These are phyloP conservation scores for Pyrrhoderma lamaoense DNA, from an alignment of 1,284 basidiomycete genomes.

Conservation along the genomic window DNA sequence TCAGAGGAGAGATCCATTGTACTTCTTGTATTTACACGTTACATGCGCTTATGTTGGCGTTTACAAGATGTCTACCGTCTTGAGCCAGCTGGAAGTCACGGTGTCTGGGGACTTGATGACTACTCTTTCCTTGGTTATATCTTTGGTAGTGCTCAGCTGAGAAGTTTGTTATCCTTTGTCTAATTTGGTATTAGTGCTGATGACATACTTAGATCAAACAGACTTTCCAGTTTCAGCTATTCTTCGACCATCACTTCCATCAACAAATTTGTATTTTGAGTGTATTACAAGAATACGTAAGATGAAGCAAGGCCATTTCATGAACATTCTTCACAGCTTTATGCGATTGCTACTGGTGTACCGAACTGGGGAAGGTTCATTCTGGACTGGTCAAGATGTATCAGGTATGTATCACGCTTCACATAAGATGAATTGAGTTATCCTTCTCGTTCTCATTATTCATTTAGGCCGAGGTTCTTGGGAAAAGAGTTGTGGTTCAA, in stretches of 20 bases:
- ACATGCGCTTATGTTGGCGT: constrained; percentile 76
- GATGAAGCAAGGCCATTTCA: constrained; percentile 86
- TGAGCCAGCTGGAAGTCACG: constrained; percentile 95
- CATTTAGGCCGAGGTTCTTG: constrained; percentile 79
- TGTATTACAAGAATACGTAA: constrained; percentile 73
- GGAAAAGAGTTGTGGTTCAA: constrained; percentile 95
- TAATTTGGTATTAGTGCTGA: constrained; percentile 14
- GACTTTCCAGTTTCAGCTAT: constrained; percentile 52
- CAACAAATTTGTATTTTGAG: constrained; percentile 73
- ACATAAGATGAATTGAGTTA: constrained; percentile 3
- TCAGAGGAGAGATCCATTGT: constrained; percentile 58
- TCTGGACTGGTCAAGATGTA: constrained; percentile 95
- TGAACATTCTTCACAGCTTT: constrained; percentile 88
- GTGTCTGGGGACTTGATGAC: constrained; percentile 98
- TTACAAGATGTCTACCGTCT: constrained; percentile 87
- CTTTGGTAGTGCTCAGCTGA: constrained; percentile 86
- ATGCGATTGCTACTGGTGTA: constrained; percentile 81
- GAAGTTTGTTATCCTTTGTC: constrained; percentile 41
- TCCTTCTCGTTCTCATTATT: not conserved
- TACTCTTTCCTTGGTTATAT: constrained; percentile 88
- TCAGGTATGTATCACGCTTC: constrained; percentile 41
- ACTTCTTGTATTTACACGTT: constrained; percentile 64
- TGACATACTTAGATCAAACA: constrained; percentile 39
- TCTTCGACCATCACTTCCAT: constrained; percentile 44
- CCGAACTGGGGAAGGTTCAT: constrained; percentile 83